phyloP scores from a whole-genome alignment of 257 asterid genomes.

The Henckelia pumila region DNA sequence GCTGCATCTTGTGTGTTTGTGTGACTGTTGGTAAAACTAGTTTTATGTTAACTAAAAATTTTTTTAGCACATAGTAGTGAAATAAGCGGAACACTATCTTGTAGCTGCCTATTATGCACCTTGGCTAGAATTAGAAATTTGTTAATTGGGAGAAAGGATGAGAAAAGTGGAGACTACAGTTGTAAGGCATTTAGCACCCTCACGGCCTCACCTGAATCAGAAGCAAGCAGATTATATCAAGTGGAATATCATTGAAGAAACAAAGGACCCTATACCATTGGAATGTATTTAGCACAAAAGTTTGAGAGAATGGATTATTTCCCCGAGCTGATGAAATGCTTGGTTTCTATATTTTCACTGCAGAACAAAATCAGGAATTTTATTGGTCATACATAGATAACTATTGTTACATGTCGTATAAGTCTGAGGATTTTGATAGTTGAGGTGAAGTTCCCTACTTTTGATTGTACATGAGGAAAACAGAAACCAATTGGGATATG shows the following conservation, averaged over 20 bases:
- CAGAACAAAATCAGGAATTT: not conserved
- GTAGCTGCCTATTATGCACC: not conserved
- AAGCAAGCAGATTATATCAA: not conserved
- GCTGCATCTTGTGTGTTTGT: not conserved
- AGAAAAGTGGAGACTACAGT: not conserved
- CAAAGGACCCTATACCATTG: not conserved
- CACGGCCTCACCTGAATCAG: no score
- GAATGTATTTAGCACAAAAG: not conserved
- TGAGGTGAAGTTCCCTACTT: not conserved
- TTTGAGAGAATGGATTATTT: not conserved
- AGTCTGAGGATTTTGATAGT: not conserved
- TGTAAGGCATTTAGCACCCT: not conserved
- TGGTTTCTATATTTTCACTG: not conserved
- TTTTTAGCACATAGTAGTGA: not conserved
- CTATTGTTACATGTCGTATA: not conserved
- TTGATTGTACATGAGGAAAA: conserved; percentile 3
- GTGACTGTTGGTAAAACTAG: conserved; percentile 11
- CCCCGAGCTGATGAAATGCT: not conserved
- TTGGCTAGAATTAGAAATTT: no score
- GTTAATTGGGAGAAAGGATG: not conserved
- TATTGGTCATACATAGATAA: not conserved
- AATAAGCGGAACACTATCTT: conserved; percentile 9
- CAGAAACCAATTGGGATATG: conserved; percentile 4
- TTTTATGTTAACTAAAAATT: not conserved
- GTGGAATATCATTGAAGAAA: not conserved